Conservation (phyloP, 805 yeast genomes). For the Torulaspora franciscae region DNA sequence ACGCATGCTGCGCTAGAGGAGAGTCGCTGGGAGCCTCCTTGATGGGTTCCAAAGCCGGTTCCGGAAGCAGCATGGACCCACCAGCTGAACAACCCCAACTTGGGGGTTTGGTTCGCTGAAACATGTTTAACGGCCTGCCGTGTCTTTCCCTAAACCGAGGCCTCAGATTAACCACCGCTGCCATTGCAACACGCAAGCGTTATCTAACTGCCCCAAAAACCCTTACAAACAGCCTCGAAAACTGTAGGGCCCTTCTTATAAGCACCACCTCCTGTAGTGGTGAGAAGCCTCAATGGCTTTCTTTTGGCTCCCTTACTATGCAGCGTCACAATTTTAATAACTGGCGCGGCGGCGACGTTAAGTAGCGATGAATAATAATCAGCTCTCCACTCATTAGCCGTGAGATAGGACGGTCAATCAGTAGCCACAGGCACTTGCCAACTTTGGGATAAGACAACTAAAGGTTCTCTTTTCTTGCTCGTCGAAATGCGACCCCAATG, state of each 20-base stretch:
- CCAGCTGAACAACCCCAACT: neutral
- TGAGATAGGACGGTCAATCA: neutral
- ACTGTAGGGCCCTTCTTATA: neutral
- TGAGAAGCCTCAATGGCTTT: neutral
- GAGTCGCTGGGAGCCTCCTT: slow-evolving; percentile 14
- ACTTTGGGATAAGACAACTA: no score
- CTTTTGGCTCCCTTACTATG: neutral
- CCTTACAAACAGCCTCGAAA: neutral
- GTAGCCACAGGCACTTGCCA: no score
- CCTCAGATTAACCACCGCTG: slow-evolving; percentile 7
- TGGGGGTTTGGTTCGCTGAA: slow-evolving; percentile 7
- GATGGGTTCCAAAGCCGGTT: slow-evolving; percentile 14
- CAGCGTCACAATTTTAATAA: neutral
- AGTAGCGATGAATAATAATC: neutral
- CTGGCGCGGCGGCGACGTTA: slow-evolving; percentile 3
- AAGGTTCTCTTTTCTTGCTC: no score
- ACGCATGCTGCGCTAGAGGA: neutral
- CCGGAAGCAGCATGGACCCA: neutral
- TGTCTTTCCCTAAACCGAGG: slow-evolving; percentile 16
- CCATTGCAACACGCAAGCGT: slow-evolving; percentile 4
- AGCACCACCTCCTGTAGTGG: neutral
- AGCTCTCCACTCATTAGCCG: neutral
- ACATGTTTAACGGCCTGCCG: slow-evolving; percentile 15
- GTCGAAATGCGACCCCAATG: no score
- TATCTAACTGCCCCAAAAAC: neutral